These are phyloP conservation scores for Penicillium atrosanguineum DNA, from an alignment of 495 filamentous ascomycete species.

Conservation along the genomic window DNA sequence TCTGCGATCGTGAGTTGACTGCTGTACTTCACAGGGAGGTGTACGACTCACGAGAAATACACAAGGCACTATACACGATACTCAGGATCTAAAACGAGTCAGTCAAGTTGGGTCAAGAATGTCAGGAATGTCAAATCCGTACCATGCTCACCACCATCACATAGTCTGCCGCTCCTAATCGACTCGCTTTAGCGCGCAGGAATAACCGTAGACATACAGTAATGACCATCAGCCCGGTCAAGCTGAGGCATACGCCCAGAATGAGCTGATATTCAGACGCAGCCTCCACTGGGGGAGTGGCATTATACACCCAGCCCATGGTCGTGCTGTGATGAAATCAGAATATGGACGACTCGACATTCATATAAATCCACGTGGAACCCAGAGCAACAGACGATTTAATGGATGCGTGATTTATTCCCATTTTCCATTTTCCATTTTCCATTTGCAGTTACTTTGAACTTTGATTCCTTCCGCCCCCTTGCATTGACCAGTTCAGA, in stretches of 20 bases:
- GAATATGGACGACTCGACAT: not conserved
- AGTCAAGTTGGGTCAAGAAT: not conserved
- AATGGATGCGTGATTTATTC: too few species aligned
- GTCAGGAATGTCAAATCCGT: slow-evolving; percentile 1
- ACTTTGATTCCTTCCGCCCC: too few species aligned
- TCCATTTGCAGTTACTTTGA: too few species aligned
- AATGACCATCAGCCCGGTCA: slow-evolving; percentile 38
- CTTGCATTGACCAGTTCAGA: too few species aligned
- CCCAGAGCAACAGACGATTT: too few species aligned
- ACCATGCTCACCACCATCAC: slow-evolving; percentile 47
- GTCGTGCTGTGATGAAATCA: slow-evolving; percentile 5
- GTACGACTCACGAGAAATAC: slow-evolving; percentile 45
- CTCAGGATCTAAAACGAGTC: slow-evolving; percentile 34
- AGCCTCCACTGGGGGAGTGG: slow-evolving; percentile 36
- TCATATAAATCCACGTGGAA: slow-evolving; percentile 5
- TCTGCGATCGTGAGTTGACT: slow-evolving; percentile 28
- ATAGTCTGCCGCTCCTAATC: slow-evolving; percentile 45
- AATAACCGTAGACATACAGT: slow-evolving; percentile 37
- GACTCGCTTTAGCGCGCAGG: slow-evolving; percentile 33
- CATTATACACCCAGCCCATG: slow-evolving; percentile 47
- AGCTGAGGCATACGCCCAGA: slow-evolving; percentile 41
- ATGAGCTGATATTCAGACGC: slow-evolving; percentile 42
- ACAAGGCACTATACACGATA: slow-evolving; percentile 48
- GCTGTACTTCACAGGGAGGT: not conserved
- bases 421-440: too few species aligned